Percentiles rank a stretch among this genome's conserved stretches.
Conservation (phyloP, 805 yeast genomes). For the Starmerella khaoyaiensis region DNA sequence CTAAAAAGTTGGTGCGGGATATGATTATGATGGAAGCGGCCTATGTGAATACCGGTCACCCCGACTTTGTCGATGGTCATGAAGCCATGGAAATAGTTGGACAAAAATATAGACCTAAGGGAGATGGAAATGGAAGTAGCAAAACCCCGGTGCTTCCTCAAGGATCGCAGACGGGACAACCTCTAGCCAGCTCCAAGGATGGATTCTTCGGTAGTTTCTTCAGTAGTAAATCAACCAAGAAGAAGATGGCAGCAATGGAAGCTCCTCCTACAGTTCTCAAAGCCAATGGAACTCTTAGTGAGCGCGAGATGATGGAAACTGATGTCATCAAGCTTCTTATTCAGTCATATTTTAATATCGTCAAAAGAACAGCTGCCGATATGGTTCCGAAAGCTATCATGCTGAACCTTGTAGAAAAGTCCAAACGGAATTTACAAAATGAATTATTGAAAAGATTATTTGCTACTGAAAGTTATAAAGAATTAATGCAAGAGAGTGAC, state of each 20-base stretch:
- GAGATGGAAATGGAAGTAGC: constrained; percentile 50
- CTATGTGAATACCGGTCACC: constrained; percentile 94
- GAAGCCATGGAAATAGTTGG: constrained; percentile 88
- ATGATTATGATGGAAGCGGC: constrained; percentile 78
- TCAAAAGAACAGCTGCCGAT: constrained; percentile 86
- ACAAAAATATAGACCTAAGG: constrained; percentile 60
- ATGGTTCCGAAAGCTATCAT: constrained; percentile 89
- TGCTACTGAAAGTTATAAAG: constrained; percentile 52
- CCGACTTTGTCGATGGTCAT: constrained; percentile 87
- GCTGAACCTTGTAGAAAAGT: constrained; percentile 74
- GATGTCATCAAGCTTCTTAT: constrained; percentile 91
- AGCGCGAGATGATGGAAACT: constrained; percentile 91
- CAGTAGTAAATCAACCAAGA: constrained; percentile 67
- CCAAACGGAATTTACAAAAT: constrained; percentile 81
- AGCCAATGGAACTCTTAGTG: constrained; percentile 86
- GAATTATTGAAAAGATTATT: constrained; percentile 79
- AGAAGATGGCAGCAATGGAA: constrained; percentile 88
- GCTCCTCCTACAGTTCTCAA: constrained; percentile 92
- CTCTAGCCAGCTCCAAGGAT: constrained; percentile 19
- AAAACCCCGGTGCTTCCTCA: neutral
- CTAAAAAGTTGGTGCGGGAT: constrained; percentile 73
- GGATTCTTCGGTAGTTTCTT: constrained; percentile 96
- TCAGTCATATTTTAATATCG: constrained; percentile 80
- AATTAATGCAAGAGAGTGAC: constrained; percentile 82
- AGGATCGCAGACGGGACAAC: constrained; percentile 34